These are phyloP conservation scores for Solanum hybrid DNA, from an alignment of 305 asterid genomes.

Conservation along the genomic window DNA sequence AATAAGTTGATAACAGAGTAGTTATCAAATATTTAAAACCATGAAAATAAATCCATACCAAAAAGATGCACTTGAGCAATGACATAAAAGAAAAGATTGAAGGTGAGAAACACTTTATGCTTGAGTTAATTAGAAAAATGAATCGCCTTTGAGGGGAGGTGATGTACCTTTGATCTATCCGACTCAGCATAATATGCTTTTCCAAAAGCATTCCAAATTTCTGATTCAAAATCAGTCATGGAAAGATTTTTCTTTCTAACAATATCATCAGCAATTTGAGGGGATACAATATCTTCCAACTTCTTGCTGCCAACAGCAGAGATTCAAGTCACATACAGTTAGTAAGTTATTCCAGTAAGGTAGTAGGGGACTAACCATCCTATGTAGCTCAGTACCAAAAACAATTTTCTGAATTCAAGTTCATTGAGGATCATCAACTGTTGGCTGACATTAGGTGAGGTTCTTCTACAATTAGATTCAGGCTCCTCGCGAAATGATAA, in stretches of 20 bases:
- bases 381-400: constrained; percentile 5
- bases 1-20: not conserved
- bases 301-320: constrained; percentile 1
- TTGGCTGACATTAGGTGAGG: not conserved
- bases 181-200: not conserved
- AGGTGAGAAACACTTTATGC: not conserved
- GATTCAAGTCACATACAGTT: not conserved
- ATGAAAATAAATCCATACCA: not conserved
- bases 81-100: not conserved
- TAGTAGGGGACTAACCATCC: not conserved
- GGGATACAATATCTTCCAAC: constrained; percentile 8
- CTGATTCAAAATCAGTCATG: constrained; percentile 4
- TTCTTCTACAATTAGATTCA: not conserved
- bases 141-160: not conserved
- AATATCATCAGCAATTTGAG: not conserved
- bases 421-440: constrained; percentile 5
- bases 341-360: not conserved
- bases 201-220: constrained; percentile 3
- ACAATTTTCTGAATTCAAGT: constrained; percentile 6
- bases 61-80: not conserved
- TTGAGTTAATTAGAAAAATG: not conserved
- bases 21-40: not conserved
- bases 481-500: not conserved
- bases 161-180: constrained; percentile 5
- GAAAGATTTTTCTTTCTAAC: not conserved